Evolutionary conservation across 148 eudicot species (phyloP), one percentile per base, ranked within the genome.

Genomic region (Chenopodium formosanum): DNA sequence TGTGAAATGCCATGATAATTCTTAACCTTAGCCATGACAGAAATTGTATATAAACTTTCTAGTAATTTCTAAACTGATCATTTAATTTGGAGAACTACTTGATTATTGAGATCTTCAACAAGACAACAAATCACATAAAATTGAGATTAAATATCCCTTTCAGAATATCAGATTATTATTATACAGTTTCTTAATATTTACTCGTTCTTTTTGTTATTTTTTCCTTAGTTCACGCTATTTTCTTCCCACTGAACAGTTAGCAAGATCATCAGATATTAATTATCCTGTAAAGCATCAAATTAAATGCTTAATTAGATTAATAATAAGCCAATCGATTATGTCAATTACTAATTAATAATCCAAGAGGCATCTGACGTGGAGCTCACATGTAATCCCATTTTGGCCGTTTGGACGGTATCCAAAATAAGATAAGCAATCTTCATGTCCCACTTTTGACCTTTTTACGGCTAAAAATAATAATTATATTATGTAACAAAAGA

Each of bases 281-380:
- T 20, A 20, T 62, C 25, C 23, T 22, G 27, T 62, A 62, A 20
- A 25, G 66, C 66, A 62, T 62, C 66, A 20, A 62, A n/a, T 62
- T 62, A 62, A 62, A 7, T n/a, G 13, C 66, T 19, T 20, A 62
- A 62, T 12, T 25, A 62, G 25, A 5, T 4, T 62, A 62, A 62
- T 22, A 20, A 62, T 62, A 62, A 20, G 25, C 66, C 23, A 62
- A 62, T n/a, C 66, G 22, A 62, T 25, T 9, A 12, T 9, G 2
- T 48, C 44, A 40, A 48, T 9, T 22, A 62, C 11, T 47, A 19
- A 47, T 67, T 68, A 65, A 77, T 65, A 25, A 48, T 46, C 27
- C 17, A 78, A 50, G 27, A 58, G 19, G 63, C 74, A 78, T 78
- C 74, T 67, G 73, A 66, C 64, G 81, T 62, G n/a, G 66, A 62